phyloP scores from a whole-genome alignment of 164 flowering plant genomes.

The Cinnamomum micranthum region DNA sequence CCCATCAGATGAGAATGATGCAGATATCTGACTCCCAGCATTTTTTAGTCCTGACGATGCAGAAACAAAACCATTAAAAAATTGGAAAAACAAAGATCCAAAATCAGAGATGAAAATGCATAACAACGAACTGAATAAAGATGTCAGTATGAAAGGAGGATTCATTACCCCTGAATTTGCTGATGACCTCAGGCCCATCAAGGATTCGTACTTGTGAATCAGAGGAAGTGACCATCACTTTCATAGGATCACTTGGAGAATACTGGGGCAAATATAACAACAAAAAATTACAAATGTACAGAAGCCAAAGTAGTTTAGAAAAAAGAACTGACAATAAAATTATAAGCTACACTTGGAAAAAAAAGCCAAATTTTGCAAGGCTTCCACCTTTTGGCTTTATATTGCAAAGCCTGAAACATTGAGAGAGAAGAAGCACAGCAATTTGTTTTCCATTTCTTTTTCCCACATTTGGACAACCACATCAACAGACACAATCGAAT shows the following conservation, averaged over 20 bases:
- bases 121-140: background rate
- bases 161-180: constrained; percentile 57
- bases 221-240: constrained; percentile 71
- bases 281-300: background rate
- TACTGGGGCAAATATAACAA: constrained; percentile 39
- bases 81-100: background rate
- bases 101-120: background rate
- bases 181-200: constrained; percentile 42
- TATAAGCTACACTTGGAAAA: background rate
- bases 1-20: constrained; percentile 75
- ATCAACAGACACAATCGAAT: too few species aligned
- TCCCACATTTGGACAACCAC: too few species aligned
- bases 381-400: background rate
- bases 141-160: background rate
- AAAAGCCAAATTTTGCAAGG: background rate
- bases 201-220: constrained; percentile 67
- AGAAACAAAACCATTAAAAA: background rate
- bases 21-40: constrained; percentile 48
- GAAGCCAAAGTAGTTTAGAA: background rate
- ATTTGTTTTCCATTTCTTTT: too few species aligned
- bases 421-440: background rate
- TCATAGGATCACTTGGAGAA: constrained; percentile 50
- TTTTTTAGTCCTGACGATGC: constrained; percentile 37
- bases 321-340: background rate
- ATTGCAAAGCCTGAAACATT: background rate